Evolutionary conservation across 306 rosid genomes (phyloP).

Genomic region (Sesbania bispinosa): DNA sequence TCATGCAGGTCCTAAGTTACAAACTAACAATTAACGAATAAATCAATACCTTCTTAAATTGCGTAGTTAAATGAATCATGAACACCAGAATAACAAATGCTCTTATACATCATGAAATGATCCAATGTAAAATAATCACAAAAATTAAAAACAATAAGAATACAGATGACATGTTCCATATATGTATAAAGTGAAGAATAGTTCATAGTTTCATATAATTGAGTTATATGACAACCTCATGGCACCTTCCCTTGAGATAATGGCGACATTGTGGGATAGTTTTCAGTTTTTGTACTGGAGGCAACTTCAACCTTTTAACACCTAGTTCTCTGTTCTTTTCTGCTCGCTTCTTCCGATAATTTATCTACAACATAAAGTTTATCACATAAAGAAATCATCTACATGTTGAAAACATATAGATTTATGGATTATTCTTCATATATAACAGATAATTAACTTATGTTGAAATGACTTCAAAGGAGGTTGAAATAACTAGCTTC

Average conservation of each 20-base stretch:
- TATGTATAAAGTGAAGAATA: conserved; percentile 2
- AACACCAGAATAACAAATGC: not conserved
- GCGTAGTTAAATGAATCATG: conserved; percentile 11
- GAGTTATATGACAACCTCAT: conserved; percentile 52
- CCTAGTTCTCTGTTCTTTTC: conserved; percentile 69
- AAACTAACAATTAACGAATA: not conserved
- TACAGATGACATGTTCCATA: not conserved
- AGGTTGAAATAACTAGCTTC: not conserved
- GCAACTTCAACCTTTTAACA: conserved; percentile 65
- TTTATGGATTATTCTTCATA: not conserved
- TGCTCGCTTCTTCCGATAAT: conserved; percentile 56
- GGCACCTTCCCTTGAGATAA: conserved; percentile 66
- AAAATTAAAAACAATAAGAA: not conserved
- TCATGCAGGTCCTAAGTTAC: not conserved
- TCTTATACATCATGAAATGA: not conserved
- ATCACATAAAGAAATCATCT: conserved; percentile 9
- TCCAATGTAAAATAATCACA: not conserved
- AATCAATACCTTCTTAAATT: not conserved
- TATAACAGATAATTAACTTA: conserved; percentile 6
- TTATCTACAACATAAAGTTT: conserved; percentile 38
- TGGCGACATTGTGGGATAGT: conserved; percentile 60
- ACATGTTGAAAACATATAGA: conserved; percentile 1
- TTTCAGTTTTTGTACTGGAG: conserved; percentile 50
- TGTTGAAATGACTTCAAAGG: not conserved
- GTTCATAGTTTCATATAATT: not conserved